These are phyloP conservation scores for Colletotrichum camelliae DNA, from an alignment of 2,329 filamentous ascomycete genomes.

Conservation along the genomic window DNA sequence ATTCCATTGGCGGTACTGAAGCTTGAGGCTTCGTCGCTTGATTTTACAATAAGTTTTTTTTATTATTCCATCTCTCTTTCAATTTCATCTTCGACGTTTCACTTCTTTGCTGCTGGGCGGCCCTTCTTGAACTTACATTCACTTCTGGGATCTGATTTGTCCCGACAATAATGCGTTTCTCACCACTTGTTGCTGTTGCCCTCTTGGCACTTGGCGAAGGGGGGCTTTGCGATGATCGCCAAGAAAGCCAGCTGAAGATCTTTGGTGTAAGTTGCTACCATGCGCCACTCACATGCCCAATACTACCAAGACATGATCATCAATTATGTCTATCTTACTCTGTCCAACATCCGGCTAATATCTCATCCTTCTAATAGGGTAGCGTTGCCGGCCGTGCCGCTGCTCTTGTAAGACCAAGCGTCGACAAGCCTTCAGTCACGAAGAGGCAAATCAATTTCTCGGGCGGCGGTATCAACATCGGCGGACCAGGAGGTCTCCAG, in stretches of 20 bases:
- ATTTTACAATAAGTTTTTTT: not conserved
- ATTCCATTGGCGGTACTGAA: not conserved
- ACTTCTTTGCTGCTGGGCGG: constrained; percentile 4
- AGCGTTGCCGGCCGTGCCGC: constrained; percentile 9
- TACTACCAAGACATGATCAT: not conserved
- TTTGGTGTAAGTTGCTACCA: not conserved
- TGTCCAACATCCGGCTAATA: not conserved
- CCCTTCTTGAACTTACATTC: not conserved
- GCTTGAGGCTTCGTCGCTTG: constrained; percentile 7
- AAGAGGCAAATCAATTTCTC: constrained; percentile 12
- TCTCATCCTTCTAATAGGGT: not conserved
- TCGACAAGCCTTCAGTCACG: not conserved
- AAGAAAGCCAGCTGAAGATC: constrained; percentile 1
- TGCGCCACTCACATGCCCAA: not conserved
- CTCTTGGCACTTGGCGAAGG: constrained; percentile 11
- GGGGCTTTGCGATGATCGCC: constrained; percentile 11
- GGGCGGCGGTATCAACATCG: constrained; percentile 1
- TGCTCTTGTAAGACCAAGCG: not conserved
- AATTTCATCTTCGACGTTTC: not conserved
- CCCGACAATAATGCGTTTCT: not conserved
- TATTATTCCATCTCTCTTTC: not conserved
- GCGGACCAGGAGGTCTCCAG: not conserved
- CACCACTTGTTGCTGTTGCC: not conserved
- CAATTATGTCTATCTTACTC: not conserved
- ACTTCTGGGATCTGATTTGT: not conserved